phyloP scores from a whole-genome alignment of 345 rosid species.

The Eucalyptus urophylla region DNA sequence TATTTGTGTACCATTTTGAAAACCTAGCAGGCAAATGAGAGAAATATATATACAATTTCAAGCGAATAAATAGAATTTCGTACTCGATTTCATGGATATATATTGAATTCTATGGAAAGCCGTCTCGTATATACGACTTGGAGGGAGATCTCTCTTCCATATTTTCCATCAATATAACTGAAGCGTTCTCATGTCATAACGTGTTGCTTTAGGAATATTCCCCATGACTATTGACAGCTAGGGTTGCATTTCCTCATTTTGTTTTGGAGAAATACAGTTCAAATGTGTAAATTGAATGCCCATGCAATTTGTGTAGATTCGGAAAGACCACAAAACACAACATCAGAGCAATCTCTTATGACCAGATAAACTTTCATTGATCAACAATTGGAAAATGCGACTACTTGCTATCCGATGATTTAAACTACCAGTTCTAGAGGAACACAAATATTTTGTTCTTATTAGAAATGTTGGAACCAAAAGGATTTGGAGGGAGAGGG shows the following conservation, averaged over 20 bases:
- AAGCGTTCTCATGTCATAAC: not conserved
- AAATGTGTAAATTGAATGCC: not conserved
- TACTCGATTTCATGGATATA: not conserved
- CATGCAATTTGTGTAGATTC: not conserved
- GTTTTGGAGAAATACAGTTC: not conserved
- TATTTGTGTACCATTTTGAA: not conserved
- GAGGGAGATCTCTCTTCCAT: not conserved
- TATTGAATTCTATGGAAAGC: not conserved
- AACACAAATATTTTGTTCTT: not conserved
- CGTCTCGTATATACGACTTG: rapidly evolving
- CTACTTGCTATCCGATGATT: not conserved
- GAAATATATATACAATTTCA: not conserved
- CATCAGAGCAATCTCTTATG: not conserved
- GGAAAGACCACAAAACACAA: not conserved
- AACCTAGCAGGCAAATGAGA: not conserved
- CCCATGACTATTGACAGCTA: not conserved
- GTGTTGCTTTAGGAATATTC: too few species aligned
- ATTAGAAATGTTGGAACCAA: too few species aligned
- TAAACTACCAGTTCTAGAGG: not conserved
- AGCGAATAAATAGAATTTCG: not conserved
- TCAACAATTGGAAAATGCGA: not conserved
- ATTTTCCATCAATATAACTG: not conserved
- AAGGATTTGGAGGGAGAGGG: too few species aligned
- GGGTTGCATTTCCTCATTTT: not conserved
- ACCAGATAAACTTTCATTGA: not conserved